Base-by-base conservation (phyloP, 805 yeast genomes). In the Barnettozyma californica region DNA sequence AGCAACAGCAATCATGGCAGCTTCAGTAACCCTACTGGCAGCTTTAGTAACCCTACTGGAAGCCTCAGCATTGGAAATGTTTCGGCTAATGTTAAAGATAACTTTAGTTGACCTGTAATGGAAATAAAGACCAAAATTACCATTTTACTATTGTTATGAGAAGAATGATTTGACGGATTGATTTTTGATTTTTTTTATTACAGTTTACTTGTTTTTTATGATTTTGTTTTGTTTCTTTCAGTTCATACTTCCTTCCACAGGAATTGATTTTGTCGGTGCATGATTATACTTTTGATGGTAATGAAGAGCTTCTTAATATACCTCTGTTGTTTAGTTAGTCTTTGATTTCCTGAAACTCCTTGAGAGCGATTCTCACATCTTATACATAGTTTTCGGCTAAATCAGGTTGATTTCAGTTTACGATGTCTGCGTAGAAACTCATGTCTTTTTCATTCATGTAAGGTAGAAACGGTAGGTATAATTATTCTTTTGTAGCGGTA, bases 1-100 rank as follows among this genome's bases (percentile, higher is more conserved):
- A 43, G 50, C 33, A 45, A 44, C n/a, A 50, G 53, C 43, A 42
- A 38, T 9, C 45, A 52, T 21, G 62, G 64, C 6, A 55, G 58
- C 46, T 53, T 53, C 21, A 53, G 51, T 42, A 52, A 49, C 39
- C 48, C 45, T 26, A 20, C 48, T 40, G 61, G 62, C 21, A 57
- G 61, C 44, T 58, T 58, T 50, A 51, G 51, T n/a, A 43, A 35
- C 11, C 46, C 33, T 29, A 41, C 38, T 29, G 43, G 14, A 19
- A 43, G 29, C 18, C 18, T 38, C 41, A 38, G 14, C 29, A 9
- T 38, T 38, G 41, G 41, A 38, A 23, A 7, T 18, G 4, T 23
- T 14, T 3, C 21, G 14, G 5, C 38, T 9, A 35, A 35, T 35
- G 11, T 23, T 14, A 35, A 35, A 35, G 38, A 20, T 9, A 34